Conservation (phyloP, 2,329 filamentous ascomycete genomes). For the Fusarium pseudoanthophilum region DNA sequence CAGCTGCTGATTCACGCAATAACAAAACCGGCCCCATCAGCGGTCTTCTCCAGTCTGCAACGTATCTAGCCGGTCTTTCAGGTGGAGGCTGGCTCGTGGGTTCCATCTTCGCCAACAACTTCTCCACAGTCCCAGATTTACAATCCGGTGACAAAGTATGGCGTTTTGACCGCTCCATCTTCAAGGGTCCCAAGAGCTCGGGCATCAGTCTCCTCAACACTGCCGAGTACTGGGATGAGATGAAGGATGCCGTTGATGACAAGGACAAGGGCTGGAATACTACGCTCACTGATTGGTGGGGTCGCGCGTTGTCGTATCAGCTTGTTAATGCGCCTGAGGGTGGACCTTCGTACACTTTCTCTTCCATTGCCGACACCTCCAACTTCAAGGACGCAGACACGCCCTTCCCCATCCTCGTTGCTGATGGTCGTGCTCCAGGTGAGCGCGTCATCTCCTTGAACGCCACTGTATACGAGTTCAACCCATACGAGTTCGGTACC, state of each 20-base stretch:
- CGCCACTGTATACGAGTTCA: conserved; percentile 73
- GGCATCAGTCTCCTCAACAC: conserved; percentile 46
- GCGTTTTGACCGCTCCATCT: conserved; percentile 55
- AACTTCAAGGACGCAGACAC: conserved; percentile 55
- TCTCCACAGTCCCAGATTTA: conserved; percentile 63
- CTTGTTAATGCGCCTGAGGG: conserved; percentile 80
- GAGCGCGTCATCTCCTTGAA: conserved; percentile 60
- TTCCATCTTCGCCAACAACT: conserved; percentile 85
- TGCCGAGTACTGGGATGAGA: conserved; percentile 47
- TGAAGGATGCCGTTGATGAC: conserved; percentile 51
- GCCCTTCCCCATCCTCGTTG: conserved; percentile 62
- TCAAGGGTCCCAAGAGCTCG: conserved; percentile 51
- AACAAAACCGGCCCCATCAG: conserved; percentile 73
- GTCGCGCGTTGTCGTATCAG: conserved; percentile 84
- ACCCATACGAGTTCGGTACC: conserved; percentile 74
- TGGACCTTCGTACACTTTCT: conserved; percentile 82
- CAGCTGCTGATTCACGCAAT: conserved; percentile 77
- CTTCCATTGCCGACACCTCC: conserved; percentile 66
- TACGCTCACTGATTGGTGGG: conserved; percentile 90
- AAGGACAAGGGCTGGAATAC: conserved; percentile 57
- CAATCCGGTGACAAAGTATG: conserved; percentile 52
- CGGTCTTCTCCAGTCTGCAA: conserved; percentile 82
- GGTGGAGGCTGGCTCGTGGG: conserved; percentile 88
- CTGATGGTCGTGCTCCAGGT: conserved; percentile 59
- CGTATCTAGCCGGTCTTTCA: conserved; percentile 83